A percentile compares a stretch with the other conserved stretches of the same genome.
Conservation (phyloP, 345 rosid genomes). For the thale cress (Arabidopsis thaliana) region DNA sequence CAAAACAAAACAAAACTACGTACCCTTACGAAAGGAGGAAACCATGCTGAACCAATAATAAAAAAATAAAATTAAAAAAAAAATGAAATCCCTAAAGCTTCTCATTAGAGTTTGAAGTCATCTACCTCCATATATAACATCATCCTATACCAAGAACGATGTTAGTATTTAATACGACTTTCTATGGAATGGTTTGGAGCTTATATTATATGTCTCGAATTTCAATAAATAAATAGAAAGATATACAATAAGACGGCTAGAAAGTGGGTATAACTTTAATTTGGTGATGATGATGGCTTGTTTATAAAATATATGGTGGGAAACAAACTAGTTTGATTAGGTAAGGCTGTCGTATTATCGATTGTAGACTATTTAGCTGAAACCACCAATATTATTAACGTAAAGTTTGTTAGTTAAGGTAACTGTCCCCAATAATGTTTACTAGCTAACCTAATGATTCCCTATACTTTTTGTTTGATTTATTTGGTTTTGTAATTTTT, state of each 20-base stretch:
- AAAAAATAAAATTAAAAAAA: not conserved
- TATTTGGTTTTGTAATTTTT: too few species aligned
- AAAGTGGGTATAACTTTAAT: constrained; percentile 24
- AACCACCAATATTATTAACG: not conserved
- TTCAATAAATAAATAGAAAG: not conserved
- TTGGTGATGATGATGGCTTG: constrained; percentile 23
- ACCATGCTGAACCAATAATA: not conserved
- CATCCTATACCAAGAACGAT: not conserved
- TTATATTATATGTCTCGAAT: not conserved
- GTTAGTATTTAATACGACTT: not conserved
- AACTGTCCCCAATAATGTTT: constrained; percentile 3
- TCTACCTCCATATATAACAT: too few species aligned
- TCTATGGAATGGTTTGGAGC: constrained; percentile 22
- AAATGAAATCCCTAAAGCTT: not conserved
- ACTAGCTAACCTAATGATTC: not conserved
- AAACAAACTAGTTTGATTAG: constrained; percentile 26
- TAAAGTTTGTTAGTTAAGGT: constrained; percentile 4
- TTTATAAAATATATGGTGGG: constrained; percentile 25
- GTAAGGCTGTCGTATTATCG: not conserved
- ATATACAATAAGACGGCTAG: constrained; percentile 1
- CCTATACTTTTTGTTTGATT: too few species aligned
- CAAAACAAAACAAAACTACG: not conserved
- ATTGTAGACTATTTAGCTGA: not conserved
- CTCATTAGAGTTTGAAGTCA: too few species aligned
- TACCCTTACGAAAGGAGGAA: not conserved